These are phyloP conservation scores for Meripilus lineatus DNA, from an alignment of 1,284 basidiomycete species.

Conservation along the genomic window DNA sequence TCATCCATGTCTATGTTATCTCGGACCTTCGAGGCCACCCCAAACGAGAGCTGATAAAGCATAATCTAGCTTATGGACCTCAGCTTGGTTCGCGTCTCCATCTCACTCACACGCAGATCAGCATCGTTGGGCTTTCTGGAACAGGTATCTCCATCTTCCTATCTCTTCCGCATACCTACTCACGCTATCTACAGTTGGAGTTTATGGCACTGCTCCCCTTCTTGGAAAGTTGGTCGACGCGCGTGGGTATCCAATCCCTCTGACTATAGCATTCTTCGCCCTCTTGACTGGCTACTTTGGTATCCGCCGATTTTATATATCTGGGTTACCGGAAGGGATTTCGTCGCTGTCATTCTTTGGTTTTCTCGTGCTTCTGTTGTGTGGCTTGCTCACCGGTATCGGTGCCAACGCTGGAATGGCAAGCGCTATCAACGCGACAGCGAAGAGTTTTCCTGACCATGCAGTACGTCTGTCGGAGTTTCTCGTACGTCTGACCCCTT, in stretches of 20 bases:
- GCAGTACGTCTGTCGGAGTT: slow-evolving; percentile 31
- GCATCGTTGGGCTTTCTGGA: slow-evolving; percentile 66
- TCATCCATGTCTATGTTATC: neutral
- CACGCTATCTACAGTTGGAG: slow-evolving; percentile 41
- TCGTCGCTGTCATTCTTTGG: slow-evolving; percentile 16
- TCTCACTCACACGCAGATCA: slow-evolving; percentile 71
- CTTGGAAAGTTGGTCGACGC: slow-evolving; percentile 68
- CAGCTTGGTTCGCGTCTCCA: slow-evolving; percentile 69
- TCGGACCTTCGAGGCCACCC: neutral
- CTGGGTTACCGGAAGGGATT: slow-evolving; percentile 33
- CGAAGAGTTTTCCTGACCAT: slow-evolving; percentile 57
- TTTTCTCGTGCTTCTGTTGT: slow-evolving; percentile 42
- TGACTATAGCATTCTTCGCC: slow-evolving; percentile 43
- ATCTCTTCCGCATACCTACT: slow-evolving; percentile 1
- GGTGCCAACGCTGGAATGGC: slow-evolving; percentile 57
- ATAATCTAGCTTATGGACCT: slow-evolving; percentile 65
- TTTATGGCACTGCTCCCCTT: slow-evolving; percentile 57
- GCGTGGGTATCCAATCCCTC: slow-evolving; percentile 51
- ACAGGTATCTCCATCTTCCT: slow-evolving; percentile 41
- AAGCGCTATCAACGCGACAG: slow-evolving; percentile 57
- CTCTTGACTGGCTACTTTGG: slow-evolving; percentile 63
- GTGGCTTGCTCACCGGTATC: slow-evolving; percentile 53
- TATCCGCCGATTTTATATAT: slow-evolving; percentile 58
- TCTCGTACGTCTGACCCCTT: neutral
- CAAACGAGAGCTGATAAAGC: slow-evolving; percentile 1